Percentiles rank a stretch among this genome's conserved stretches.
phyloP scores from a whole-genome alignment of 2,329 filamentous ascomycete genomes.

The Fusarium caatingaense region DNA sequence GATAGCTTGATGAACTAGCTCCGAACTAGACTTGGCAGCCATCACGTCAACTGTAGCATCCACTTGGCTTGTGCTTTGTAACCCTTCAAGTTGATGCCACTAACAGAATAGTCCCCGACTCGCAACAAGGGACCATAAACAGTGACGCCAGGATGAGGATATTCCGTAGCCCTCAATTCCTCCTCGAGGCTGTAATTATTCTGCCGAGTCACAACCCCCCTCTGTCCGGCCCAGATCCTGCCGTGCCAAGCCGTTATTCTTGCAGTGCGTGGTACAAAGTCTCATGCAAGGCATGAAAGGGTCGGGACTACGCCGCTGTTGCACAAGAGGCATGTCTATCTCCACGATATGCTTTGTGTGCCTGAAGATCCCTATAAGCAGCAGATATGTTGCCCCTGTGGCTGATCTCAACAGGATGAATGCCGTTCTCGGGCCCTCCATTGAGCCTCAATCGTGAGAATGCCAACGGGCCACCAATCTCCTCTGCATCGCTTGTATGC shows the following conservation, averaged over 20 bases:
- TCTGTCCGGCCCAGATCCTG: neutral
- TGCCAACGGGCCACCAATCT: constrained; percentile 20
- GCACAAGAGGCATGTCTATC: constrained; percentile 6
- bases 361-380: constrained; percentile 23
- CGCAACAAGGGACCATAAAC: neutral
- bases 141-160: neutral
- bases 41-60: neutral
- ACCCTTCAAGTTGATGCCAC: neutral
- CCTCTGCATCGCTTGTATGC: constrained; percentile 19
- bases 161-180: neutral
- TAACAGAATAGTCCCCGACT: neutral
- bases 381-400: neutral
- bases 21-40: neutral
- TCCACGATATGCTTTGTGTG: neutral
- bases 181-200: neutral
- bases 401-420: neutral
- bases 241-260: constrained; percentile 15
- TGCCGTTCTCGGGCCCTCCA: constrained; percentile 11
- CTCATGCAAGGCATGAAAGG: constrained; percentile 12
- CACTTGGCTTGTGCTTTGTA: neutral
- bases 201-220: neutral
- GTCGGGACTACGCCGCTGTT: constrained; percentile 1
- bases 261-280: neutral
- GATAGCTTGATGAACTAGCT: neutral
- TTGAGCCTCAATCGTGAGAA: neutral